Evolutionary conservation across 306 rosid species (phyloP), one percentile per base, ranked within the genome.

Genomic region (Corylus americana): DNA sequence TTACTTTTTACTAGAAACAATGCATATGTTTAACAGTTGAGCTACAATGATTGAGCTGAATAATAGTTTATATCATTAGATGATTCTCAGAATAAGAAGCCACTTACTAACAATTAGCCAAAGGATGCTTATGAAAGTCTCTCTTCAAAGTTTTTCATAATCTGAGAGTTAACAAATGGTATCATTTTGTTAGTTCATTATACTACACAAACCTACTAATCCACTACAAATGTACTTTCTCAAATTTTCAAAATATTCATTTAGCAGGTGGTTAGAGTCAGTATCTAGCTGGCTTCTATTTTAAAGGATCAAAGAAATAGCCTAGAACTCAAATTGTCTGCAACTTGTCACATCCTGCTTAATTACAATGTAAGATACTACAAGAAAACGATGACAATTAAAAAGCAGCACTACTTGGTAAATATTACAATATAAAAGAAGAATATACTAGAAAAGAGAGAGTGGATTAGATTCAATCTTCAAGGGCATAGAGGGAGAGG

Each of bases 111-210:
- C 16, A 31, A 31, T 31, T 63, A 63, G 70, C 6, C 13, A 63
- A 63, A 35, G 1, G 70, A 31, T 29, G 42, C 45, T 16, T 31
- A 29, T 5, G 4, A 68, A 68, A 68, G 29, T 68, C 50, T 67
- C 35, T 8, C 49, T 68, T 68, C 72, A 42, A 68, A 18, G 37
- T 17, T 68, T 11, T 11, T 22, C 37, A 59, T 25, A 12, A 59
- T 42, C 27, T 18, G 16, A 17, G 39, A 68, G 31, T 45, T n/a
- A 68, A n/a, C 14, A 68, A 68, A n/a, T 42, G 3, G 14, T 9
- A 68, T 39, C 72, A 39, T 42, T 18, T 68, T 39, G 48, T 68
- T 68, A 42, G 72, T 68, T 68, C 18, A 45, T 18, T 22, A 66
- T 17, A 39, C 45, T 37, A 61, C 70, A 16, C 8, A 59, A 59